Evolutionary conservation across 1,139 yeast species (phyloP), one percentile per base, ranked within the genome.

Genomic region (Candida pseudoviswanathii): DNA sequence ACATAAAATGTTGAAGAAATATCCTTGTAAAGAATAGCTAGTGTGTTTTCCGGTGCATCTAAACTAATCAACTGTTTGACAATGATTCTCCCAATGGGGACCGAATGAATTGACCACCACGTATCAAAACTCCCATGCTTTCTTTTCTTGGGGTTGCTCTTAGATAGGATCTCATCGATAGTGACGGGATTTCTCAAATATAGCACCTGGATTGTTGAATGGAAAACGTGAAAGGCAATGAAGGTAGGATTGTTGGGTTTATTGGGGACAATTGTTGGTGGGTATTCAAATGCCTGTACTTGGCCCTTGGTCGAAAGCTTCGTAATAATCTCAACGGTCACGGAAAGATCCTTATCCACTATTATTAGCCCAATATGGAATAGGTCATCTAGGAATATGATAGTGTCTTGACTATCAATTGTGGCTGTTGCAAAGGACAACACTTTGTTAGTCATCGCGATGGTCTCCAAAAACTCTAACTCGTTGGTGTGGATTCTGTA

Each of bases 11-110:
- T 60, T 52, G 66, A 70, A 43, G 68, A 67, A 42, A 66, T 66
- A 48, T 73, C 78, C 32, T 78, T 59, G 53, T 72, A 73, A 11
- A 73, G 54, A 0, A 73, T 54, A 0, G 75, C 74, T 9, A 74
- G 30, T 2, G 54, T 41, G 10, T 51, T 47, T 1, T 43, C 43
- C 2, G 46, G 48, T 3, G 44, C 43, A 1, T 46, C 36, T 8
- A 60, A 44, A 3, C 56, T 41, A 1, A 58, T 59, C 47, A 72
- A 56, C 48, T 65, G 65, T 45, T 61, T 60, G 0, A 73, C 62
- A 9, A 62, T 63, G 9, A 72, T 55, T 16, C 63, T 63, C 1
- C 79, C 79, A 5, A 72, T 56, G 2, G 66, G 50, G 7, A 57
- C 37, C 1, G 66, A 51, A 7, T 51, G 51, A 6, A 55, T 43